Percentiles rank a stretch among this genome's conserved stretches.
These are phyloP conservation scores for Phytophthora brassicae DNA, from an alignment of 352 stramenopile genomes.

Conservation along the genomic window DNA sequence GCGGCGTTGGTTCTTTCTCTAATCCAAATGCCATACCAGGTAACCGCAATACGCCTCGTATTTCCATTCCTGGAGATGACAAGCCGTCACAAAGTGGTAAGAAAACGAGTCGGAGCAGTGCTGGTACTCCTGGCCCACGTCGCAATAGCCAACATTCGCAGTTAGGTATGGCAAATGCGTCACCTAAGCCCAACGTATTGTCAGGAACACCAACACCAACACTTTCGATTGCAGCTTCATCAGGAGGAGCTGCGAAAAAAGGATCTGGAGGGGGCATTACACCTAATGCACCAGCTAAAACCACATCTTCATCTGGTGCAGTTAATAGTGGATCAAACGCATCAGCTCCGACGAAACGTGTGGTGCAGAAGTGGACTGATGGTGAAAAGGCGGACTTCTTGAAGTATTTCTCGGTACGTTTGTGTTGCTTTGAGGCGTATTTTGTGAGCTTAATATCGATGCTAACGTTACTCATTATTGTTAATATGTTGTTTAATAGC, in stretches of 20 bases:
- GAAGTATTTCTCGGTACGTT: conserved; percentile 83
- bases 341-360: conserved; percentile 56
- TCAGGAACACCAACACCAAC: neutral
- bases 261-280: conserved; percentile 10
- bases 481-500: conserved; percentile 33
- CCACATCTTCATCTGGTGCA: conserved; percentile 20
- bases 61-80: conserved; percentile 41
- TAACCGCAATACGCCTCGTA: conserved; percentile 23
- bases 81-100: conserved; percentile 39
- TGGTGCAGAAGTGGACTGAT: conserved; percentile 91
- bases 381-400: conserved; percentile 87
- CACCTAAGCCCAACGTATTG: conserved; percentile 13
- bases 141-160: conserved; percentile 31
- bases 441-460: too few species aligned
- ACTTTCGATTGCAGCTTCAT: conserved; percentile 4
- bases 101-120: conserved; percentile 42
- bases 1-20: conserved; percentile 10
- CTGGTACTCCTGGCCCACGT: conserved; percentile 31
- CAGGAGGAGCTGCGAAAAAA: conserved; percentile 17
- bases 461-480: neutral
- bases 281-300: conserved; percentile 13
- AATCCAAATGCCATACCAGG: conserved; percentile 5
- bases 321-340: conserved; percentile 10
- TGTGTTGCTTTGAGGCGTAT: neutral
- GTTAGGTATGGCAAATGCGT: conserved; percentile 9